Evolutionary conservation across 345 rosid species (phyloP).

Genomic region (Isatis tinctoria): DNA sequence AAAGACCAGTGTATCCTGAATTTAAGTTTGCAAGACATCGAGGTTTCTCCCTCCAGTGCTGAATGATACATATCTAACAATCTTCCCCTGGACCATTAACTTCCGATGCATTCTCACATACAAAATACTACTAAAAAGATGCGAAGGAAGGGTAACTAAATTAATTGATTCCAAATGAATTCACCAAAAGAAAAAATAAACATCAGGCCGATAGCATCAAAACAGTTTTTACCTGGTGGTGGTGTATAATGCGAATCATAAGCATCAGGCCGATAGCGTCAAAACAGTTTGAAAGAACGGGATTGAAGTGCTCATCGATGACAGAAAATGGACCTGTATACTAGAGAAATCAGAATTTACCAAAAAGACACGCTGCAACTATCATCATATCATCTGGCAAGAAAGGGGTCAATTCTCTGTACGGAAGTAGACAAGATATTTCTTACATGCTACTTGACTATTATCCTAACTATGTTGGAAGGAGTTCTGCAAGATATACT

Average conservation of each 20-base stretch:
- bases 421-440: background rate
- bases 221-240: conserved; percentile 68
- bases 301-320: conserved; percentile 86
- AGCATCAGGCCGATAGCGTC: conserved; percentile 98
- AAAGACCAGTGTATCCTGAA: conserved; percentile 1
- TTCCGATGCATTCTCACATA: conserved; percentile 6
- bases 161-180: background rate
- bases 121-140: background rate
- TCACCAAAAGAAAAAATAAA: background rate
- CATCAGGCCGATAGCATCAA: background rate
- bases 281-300: conserved; percentile 79
- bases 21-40: background rate
- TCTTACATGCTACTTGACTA: background rate
- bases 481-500: background rate
- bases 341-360: background rate
- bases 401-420: background rate
- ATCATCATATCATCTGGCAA: conserved; percentile 1
- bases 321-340: conserved; percentile 93
- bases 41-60: background rate
- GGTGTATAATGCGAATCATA: conserved; percentile 94
- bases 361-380: background rate
- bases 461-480: conserved; percentile 5
- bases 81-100: background rate
- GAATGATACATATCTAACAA: background rate
- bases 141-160: background rate